Conservation (phyloP, 345 rosid species). For the Lepidium didymum region DNA sequence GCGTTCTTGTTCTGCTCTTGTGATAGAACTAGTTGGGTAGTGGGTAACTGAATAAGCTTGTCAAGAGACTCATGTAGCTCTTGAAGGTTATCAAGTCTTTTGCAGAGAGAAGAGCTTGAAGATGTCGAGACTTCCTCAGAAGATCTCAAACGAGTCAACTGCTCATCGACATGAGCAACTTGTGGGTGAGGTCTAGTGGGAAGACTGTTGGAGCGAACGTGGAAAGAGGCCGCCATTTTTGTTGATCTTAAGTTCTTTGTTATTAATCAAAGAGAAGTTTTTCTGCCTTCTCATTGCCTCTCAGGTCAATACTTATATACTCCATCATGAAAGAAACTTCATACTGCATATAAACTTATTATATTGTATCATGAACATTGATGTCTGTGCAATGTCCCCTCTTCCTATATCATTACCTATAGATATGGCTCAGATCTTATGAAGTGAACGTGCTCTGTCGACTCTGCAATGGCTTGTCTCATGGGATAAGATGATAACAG, state of each 20-base stretch:
- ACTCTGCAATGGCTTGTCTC: conserved; percentile 2
- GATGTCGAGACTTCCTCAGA: conserved; percentile 20
- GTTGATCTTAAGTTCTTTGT: background rate
- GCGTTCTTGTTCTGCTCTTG: conserved; percentile 16
- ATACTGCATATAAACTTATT: background rate
- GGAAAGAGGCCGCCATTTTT: background rate
- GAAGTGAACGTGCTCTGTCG: background rate
- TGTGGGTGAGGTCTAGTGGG: conserved; percentile 17
- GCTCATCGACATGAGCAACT: conserved; percentile 3
- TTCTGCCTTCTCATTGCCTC: background rate
- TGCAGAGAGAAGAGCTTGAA: conserved; percentile 18
- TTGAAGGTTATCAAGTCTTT: conserved; percentile 13
- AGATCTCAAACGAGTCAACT: conserved; percentile 19
- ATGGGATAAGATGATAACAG: background rate
- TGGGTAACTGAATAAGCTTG: conserved; percentile 21
- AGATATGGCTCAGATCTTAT: conserved; percentile 1
- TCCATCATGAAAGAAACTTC: background rate
- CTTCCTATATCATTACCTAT: background rate
- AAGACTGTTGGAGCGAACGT: conserved; percentile 23
- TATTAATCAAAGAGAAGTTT: background rate
- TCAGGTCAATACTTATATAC: background rate
- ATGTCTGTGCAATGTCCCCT: background rate
- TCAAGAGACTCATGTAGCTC: conserved; percentile 25
- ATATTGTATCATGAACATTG: background rate
- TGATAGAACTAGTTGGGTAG: conserved; percentile 5